These are phyloP conservation scores for Wickerhamomyces mucosus DNA, from an alignment of 805 yeast species.

Conservation along the genomic window DNA sequence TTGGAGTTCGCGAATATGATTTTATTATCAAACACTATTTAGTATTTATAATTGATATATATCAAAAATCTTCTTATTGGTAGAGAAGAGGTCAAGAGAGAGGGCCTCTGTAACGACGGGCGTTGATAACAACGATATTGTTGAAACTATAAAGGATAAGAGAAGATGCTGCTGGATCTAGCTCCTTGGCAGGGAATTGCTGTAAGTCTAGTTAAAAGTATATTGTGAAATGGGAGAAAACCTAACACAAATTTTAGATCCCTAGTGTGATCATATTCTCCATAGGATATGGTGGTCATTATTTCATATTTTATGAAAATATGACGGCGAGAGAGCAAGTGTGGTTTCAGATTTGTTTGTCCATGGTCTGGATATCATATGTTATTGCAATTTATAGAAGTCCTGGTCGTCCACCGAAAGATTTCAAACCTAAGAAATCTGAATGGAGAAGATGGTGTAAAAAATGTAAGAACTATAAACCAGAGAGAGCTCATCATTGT, in stretches of 20 bases:
- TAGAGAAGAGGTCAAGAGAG: neutral
- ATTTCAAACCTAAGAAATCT: slow-evolving; percentile 31
- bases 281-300: slow-evolving; percentile 57
- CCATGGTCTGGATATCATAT: slow-evolving; percentile 70
- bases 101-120: neutral
- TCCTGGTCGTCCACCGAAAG: slow-evolving; percentile 62
- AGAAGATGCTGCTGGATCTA: slow-evolving; percentile 10
- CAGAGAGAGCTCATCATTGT: slow-evolving; percentile 83
- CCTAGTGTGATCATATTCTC: slow-evolving; percentile 50
- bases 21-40: too few species aligned
- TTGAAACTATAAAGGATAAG: slow-evolving; percentile 1
- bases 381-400: slow-evolving; percentile 49
- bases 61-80: neutral
- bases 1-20: too few species aligned
- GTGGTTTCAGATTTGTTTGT: slow-evolving; percentile 35
- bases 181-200: slow-evolving; percentile 15
- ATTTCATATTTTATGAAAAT: slow-evolving; percentile 39
- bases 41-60: too few species aligned
- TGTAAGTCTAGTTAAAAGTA: slow-evolving; percentile 9
- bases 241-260: too few species aligned
- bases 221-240: too few species aligned
- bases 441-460: slow-evolving; percentile 64
- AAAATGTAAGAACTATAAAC: slow-evolving; percentile 66
- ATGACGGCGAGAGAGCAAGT: slow-evolving; percentile 31
- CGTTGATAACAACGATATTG: neutral